phyloP scores from a whole-genome alignment of 495 filamentous ascomycete genomes.

The Monascus purpureus region DNA sequence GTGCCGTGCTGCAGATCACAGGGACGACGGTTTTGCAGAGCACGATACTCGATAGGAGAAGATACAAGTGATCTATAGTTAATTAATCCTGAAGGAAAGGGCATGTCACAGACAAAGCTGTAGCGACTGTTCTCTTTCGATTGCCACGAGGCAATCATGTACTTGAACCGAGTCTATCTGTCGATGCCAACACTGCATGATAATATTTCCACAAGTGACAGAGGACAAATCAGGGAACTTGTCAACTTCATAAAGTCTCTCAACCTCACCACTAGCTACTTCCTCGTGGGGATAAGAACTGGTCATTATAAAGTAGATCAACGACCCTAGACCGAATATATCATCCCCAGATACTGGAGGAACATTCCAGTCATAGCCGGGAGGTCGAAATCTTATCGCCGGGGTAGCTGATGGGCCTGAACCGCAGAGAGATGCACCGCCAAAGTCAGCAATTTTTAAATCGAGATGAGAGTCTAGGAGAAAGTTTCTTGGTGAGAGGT shows the following conservation, averaged over 20 bases:
- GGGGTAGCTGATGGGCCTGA: not conserved
- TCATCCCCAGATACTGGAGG: not conserved
- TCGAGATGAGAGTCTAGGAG: slow-evolving; percentile 9
- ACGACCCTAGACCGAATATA: slow-evolving; percentile 1
- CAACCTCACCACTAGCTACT: not conserved
- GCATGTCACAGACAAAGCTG: not conserved
- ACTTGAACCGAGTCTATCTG: not conserved
- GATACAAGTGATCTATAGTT: no score
- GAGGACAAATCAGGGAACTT: not conserved
- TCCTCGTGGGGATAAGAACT: not conserved
- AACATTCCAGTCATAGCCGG: not conserved
- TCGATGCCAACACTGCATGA: slow-evolving; percentile 1
- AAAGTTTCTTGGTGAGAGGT: slow-evolving; percentile 12
- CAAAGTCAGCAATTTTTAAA: slow-evolving; percentile 12
- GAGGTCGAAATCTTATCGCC: slow-evolving; percentile 1
- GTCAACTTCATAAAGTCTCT: not conserved
- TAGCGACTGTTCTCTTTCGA: not conserved
- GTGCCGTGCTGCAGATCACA: no score
- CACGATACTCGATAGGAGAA: no score
- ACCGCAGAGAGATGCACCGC: slow-evolving; percentile 1
- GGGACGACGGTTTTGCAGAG: no score
- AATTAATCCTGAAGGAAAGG: not conserved
- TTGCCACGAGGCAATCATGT: not conserved
- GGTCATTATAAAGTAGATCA: slow-evolving; percentile 1
- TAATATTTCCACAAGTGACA: not conserved